phyloP scores from a whole-genome alignment of 192 early-diverging fungal species.

The Backusella tarrabulga region DNA sequence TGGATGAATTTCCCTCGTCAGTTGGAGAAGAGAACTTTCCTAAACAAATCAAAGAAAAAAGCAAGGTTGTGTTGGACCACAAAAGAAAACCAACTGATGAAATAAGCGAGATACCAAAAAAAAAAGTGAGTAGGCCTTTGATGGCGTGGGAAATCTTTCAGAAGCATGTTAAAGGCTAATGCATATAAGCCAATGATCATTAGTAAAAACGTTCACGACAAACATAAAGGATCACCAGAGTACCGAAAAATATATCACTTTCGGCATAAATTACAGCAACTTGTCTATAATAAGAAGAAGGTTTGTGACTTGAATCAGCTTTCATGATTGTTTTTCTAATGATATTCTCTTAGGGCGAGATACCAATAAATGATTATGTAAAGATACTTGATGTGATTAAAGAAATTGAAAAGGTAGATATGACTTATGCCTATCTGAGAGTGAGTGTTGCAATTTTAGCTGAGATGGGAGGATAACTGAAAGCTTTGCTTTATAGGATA shows the following conservation, averaged over 20 bases:
- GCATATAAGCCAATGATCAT: background rate
- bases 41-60: background rate
- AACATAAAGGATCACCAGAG: background rate
- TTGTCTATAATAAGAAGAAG: constrained; percentile 33
- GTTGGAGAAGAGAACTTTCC: constrained; percentile 7
- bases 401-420: constrained; percentile 30
- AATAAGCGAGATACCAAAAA: background rate
- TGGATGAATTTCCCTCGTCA: background rate
- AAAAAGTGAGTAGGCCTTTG: background rate
- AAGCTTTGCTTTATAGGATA: constrained; percentile 16
- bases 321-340: background rate
- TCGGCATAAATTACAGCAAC: constrained; percentile 28
- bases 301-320: background rate
- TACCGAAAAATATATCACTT: constrained; percentile 29
- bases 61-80: background rate
- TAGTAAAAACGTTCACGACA: background rate
- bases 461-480: background rate
- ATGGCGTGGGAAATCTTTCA: background rate
- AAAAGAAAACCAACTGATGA: background rate
- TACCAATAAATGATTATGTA: constrained; percentile 28
- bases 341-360: constrained; percentile 14
- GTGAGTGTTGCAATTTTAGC: background rate
- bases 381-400: constrained; percentile 20
- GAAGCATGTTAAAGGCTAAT: background rate
- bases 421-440: constrained; percentile 27